Evolutionary conservation across 2,329 filamentous ascomycete genomes (phyloP).

Genomic region (Verticillium longisporum): DNA sequence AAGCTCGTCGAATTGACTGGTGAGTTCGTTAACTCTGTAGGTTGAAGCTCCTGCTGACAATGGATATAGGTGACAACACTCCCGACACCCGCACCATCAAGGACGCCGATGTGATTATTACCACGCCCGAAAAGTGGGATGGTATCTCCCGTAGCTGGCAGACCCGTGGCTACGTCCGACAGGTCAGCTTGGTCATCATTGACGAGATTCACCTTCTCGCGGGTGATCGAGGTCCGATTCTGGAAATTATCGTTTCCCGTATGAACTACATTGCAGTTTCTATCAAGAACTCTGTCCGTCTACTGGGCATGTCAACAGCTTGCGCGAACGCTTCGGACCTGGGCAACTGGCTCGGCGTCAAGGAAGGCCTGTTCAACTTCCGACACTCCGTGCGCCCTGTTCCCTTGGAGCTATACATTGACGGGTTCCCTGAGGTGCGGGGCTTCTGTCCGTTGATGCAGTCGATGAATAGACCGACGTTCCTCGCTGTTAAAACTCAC

Average conservation of each 20-base stretch:
- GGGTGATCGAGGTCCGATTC: constrained; percentile 90
- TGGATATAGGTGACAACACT: constrained; percentile 66
- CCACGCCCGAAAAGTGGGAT: constrained; percentile 99
- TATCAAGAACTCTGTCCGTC: constrained; percentile 78
- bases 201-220: constrained; percentile 98
- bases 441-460: constrained; percentile 98
- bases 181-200: constrained; percentile 94
- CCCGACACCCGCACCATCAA: constrained; percentile 93
- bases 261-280: constrained; percentile 99
- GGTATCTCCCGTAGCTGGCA: constrained; percentile 99
- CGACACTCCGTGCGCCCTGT: constrained; percentile 94
- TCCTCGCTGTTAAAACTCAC: constrained; percentile 92
- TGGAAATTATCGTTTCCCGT: constrained; percentile 88
- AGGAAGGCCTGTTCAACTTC: constrained; percentile 94
- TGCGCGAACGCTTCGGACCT: constrained; percentile 94
- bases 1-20: constrained; percentile 93
- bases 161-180: constrained; percentile 89
- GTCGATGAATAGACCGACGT: constrained; percentile 96
- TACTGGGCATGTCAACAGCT: constrained; percentile 98
- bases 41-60: background rate
- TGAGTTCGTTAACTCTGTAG: background rate
- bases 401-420: constrained; percentile 91
- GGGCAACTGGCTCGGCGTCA: constrained; percentile 94
- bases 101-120: constrained; percentile 95
- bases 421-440: constrained; percentile 90